Evolutionary conservation across 2,329 filamentous ascomycete genomes (phyloP).

Genomic region (Penicillium sclerotiorum): DNA sequence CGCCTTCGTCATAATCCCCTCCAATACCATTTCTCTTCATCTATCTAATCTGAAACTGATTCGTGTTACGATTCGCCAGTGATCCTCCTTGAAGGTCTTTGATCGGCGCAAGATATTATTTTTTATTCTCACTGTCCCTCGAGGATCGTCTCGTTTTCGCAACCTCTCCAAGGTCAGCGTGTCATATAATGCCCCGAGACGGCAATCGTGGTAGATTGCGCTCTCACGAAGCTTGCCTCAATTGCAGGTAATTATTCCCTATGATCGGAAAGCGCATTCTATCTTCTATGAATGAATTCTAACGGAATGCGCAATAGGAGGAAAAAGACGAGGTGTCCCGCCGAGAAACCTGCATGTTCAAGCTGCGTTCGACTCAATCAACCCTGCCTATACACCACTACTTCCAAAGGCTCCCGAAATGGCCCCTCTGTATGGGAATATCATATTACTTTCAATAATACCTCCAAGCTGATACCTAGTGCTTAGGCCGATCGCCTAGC

Average conservation of each 20-base stretch:
- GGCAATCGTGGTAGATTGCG: slow-evolving; percentile 34
- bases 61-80: no score
- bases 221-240: slow-evolving; percentile 43
- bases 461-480: neutral
- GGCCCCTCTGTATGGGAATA: slow-evolving; percentile 47
- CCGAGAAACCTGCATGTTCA: slow-evolving; percentile 56
- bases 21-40: neutral
- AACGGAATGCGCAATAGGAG: slow-evolving; percentile 32
- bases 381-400: slow-evolving; percentile 49
- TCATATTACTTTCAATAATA: neutral
- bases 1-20: slow-evolving; percentile 5
- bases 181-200: slow-evolving; percentile 32
- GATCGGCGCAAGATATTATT: no score
- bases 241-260: slow-evolving; percentile 51
- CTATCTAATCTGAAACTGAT: neutral
- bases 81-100: no score
- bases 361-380: slow-evolving; percentile 55
- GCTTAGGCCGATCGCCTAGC: slow-evolving; percentile 55
- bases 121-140: neutral
- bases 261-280: neutral
- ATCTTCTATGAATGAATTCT: neutral
- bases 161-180: neutral
- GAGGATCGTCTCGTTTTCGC: neutral
- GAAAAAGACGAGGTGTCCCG: slow-evolving; percentile 57
- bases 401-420: slow-evolving; percentile 40